These are phyloP conservation scores for Saturnispora halmiae DNA, from an alignment of 805 yeast genomes.

Conservation along the genomic window DNA sequence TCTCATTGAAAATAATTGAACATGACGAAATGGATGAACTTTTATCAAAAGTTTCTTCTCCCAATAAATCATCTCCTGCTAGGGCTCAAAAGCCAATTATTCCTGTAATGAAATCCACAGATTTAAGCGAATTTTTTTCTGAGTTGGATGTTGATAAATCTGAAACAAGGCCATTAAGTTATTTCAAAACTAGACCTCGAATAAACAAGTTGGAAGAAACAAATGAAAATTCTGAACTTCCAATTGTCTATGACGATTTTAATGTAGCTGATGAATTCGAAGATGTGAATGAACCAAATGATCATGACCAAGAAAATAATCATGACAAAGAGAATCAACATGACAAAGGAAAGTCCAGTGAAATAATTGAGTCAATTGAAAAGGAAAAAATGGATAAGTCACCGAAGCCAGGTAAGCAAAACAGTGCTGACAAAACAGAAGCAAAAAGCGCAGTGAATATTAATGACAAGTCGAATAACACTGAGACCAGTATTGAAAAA, in stretches of 20 bases:
- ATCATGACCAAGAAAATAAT: too few species aligned
- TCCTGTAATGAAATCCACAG: conserved; percentile 14
- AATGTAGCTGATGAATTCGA: conserved; percentile 8
- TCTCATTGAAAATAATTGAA: conserved; percentile 18
- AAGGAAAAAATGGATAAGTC: too few species aligned
- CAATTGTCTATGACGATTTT: conserved; percentile 4
- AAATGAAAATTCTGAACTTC: neutral
- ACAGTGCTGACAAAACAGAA: too few species aligned
- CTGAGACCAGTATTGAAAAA: conserved; percentile 1
- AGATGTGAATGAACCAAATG: neutral
- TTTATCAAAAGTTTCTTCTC: conserved; percentile 6
- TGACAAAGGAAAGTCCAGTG: too few species aligned
- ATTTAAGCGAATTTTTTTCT: conserved; percentile 13
- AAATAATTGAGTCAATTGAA: too few species aligned
- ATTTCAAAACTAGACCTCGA: conserved; percentile 8
- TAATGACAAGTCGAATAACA: neutral
- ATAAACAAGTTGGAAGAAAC: conserved; percentile 1
- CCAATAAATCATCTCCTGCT: conserved; percentile 3
- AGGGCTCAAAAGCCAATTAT: neutral
- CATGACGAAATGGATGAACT: conserved; percentile 21
- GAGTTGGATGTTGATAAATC: conserved; percentile 20
- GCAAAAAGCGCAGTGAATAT: neutral
- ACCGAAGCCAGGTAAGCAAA: too few species aligned
- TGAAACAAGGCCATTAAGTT: conserved; percentile 10
- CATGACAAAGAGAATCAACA: too few species aligned